A percentile compares a stretch with the other conserved stretches of the same genome.
These are phyloP conservation scores for Eucalyptus urophylla DNA, from an alignment of 345 rosid genomes.

Conservation along the genomic window DNA sequence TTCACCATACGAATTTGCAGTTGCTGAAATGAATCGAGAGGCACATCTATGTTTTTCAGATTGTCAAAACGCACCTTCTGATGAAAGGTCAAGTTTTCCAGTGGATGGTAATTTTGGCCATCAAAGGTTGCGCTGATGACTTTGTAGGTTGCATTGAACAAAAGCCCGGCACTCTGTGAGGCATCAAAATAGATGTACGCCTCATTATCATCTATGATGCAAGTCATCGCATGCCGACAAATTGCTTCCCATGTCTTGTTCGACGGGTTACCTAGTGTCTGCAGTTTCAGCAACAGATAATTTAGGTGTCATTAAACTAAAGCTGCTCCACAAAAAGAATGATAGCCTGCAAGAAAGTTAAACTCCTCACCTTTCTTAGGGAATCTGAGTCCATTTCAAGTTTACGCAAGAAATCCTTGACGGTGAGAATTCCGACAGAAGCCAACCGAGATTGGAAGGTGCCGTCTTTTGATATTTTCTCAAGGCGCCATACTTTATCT, in stretches of 20 bases:
- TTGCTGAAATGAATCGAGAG: neutral
- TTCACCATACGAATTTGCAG: neutral
- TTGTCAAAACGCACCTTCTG: slow-evolving; percentile 13
- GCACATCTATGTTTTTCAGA: neutral
- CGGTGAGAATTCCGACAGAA: neutral
- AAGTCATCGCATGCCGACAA: slow-evolving; percentile 38
- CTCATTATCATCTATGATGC: slow-evolving; percentile 36
- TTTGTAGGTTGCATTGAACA: slow-evolving; percentile 33
- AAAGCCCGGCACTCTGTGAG: slow-evolving; percentile 6
- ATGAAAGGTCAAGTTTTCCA: slow-evolving; percentile 9
- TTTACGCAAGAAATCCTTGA: slow-evolving; percentile 19
- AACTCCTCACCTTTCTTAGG: slow-evolving; percentile 32
- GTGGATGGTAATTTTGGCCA: slow-evolving; percentile 6
- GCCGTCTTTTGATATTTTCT: slow-evolving; percentile 63
- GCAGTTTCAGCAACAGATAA: slow-evolving; percentile 6
- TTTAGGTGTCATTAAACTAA: neutral
- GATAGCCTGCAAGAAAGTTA: slow-evolving; percentile 6
- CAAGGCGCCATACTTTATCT: slow-evolving; percentile 71
- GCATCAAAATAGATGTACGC: slow-evolving; percentile 18
- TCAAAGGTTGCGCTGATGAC: slow-evolving; percentile 30
- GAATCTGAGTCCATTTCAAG: neutral
- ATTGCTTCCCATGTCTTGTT: slow-evolving; percentile 40
- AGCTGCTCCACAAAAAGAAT: neutral
- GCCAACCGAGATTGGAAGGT: slow-evolving; percentile 23
- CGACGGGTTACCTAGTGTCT: slow-evolving; percentile 35